Conservation (phyloP, 331 rosid species). For the Rosa hybrid region DNA sequence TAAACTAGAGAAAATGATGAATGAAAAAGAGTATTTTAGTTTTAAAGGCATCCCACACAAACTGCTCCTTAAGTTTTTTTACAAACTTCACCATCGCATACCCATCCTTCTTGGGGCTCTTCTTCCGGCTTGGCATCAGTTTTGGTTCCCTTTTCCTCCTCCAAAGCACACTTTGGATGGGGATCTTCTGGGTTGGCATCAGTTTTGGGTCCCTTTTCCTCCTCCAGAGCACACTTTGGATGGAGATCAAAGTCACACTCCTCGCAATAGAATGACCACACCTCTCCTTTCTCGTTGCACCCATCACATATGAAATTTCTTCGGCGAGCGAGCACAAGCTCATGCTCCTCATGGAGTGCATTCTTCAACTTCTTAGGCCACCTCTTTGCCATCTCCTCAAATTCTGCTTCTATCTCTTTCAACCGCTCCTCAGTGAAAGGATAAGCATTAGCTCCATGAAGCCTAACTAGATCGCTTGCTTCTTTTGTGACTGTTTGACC, state of each 20-base stretch:
- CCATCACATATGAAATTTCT: conserved; percentile 34
- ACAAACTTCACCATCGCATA: conserved; percentile 60
- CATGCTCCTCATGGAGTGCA: conserved; percentile 48
- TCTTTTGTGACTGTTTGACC: conserved; percentile 57
- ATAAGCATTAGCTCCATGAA: conserved; percentile 60
- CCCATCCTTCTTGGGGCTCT: conserved; percentile 43
- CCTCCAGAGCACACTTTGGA: conserved; percentile 49
- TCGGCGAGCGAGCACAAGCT: conserved; percentile 40
- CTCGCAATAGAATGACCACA: conserved; percentile 57
- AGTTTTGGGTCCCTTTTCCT: conserved; percentile 30
- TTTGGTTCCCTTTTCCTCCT: conserved; percentile 29
- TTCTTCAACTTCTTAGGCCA: conserved; percentile 57
- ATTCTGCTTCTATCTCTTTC: conserved; percentile 44
- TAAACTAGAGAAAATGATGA: background rate
- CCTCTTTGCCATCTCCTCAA: conserved; percentile 47
- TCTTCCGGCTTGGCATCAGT: conserved; percentile 31
- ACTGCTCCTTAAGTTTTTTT: conserved; percentile 37
- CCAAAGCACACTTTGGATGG: background rate
- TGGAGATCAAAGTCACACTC: conserved; percentile 68
- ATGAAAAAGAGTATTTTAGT: background rate
- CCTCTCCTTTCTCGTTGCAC: conserved; percentile 39
- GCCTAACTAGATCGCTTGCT: conserved; percentile 38
- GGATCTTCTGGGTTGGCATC: conserved; percentile 30
- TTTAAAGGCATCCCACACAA: background rate
- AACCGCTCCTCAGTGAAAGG: conserved; percentile 60